phyloP scores from a whole-genome alignment of 1,284 basidiomycete species.

The Serendipita sp. region DNA sequence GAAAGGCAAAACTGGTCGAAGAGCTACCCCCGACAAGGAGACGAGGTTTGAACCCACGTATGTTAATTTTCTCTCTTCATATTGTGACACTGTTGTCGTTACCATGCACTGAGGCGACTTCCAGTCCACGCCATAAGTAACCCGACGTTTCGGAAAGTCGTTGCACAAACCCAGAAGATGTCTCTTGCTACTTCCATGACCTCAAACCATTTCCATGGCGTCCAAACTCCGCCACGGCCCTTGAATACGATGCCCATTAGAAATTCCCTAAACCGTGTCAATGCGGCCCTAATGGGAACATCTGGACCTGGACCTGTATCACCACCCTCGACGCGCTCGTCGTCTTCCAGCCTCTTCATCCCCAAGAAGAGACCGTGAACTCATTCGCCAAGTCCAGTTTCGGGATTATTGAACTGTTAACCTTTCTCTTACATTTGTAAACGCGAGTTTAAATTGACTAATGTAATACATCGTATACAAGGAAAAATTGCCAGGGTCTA shows the following conservation, averaged over 20 bases:
- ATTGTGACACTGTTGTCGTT: too few relatives aligned
- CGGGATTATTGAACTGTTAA: not conserved
- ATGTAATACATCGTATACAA: not conserved
- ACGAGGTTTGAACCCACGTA: not conserved
- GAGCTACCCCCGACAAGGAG: not conserved
- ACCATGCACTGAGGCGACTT: not conserved
- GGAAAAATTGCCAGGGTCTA: not conserved
- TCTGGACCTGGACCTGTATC: not conserved
- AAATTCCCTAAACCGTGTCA: not conserved
- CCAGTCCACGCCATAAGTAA: not conserved
- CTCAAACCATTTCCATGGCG: not conserved
- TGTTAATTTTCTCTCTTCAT: not conserved
- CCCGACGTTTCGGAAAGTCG: conserved; percentile 1
- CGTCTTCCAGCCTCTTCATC: not conserved
- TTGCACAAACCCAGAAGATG: not conserved
- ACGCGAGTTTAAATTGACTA: not conserved
- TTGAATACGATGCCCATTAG: conserved; percentile 1
- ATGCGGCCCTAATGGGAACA: not conserved
- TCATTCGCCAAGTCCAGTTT: not conserved
- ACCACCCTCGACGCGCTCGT: not conserved
- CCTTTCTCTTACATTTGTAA: not conserved
- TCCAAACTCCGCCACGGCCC: not conserved
- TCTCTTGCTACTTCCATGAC: not conserved
- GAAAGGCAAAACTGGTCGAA: not conserved
- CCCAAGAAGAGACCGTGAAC: not conserved